These are phyloP conservation scores for Hymenoscyphus albidus DNA, from an alignment of 2,329 filamentous ascomycete species.

Conservation along the genomic window DNA sequence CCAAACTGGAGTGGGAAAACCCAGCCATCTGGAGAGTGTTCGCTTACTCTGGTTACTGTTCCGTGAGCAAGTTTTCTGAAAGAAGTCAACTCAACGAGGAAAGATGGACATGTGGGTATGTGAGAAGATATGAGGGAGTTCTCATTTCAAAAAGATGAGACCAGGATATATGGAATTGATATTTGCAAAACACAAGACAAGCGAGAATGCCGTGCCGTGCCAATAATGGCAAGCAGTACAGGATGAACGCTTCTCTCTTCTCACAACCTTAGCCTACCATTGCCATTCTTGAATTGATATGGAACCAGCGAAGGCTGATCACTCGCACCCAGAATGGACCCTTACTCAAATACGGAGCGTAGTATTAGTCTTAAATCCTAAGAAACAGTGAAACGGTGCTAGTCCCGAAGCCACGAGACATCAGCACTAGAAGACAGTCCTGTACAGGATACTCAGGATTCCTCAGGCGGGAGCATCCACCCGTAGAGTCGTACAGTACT, in stretches of 20 bases:
- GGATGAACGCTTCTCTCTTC: background rate
- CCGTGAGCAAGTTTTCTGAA: background rate
- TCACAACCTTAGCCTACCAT: background rate
- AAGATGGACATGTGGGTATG: slow-evolving; percentile 16
- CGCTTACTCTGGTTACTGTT: background rate
- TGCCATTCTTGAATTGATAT: background rate
- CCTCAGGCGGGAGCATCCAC: no score
- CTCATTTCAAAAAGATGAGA: slow-evolving; percentile 16
- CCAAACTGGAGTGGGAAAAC: slow-evolving; percentile 14
- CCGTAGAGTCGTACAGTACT: no score
- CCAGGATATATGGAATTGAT: slow-evolving; percentile 1
- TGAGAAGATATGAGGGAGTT: slow-evolving; percentile 29
- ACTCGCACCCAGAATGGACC: no score
- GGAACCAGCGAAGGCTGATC: no score
- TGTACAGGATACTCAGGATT: no score
- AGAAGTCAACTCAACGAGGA: slow-evolving; percentile 11
- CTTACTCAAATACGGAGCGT: no score
- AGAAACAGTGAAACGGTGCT: no score
- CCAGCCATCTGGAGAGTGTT: slow-evolving; percentile 14
- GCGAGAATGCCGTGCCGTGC: no score
- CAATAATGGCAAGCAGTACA: slow-evolving; percentile 7
- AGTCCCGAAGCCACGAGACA: no score
- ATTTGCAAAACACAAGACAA: slow-evolving; percentile 11
- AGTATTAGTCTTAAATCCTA: no score
- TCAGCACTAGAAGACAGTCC: no score